phyloP scores from a whole-genome alignment of 257 asterid genomes.

The Penstemon eatonii region DNA sequence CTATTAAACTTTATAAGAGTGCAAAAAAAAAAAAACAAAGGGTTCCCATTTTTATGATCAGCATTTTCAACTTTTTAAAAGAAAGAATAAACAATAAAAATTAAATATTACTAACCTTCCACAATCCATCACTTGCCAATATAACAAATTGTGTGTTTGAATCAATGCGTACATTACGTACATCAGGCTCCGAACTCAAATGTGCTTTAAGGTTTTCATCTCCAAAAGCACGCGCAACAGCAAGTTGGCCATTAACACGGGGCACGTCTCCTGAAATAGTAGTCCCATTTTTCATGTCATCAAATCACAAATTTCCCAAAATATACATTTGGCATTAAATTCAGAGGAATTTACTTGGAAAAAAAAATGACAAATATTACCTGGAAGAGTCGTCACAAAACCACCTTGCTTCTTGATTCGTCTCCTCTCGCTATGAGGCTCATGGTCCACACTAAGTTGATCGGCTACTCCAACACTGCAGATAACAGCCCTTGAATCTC shows the following conservation, averaged over 20 bases:
- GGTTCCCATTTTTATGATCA: background rate
- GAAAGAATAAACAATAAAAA: background rate
- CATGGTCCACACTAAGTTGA: conserved; percentile 80
- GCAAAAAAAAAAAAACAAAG: too few relatives aligned
- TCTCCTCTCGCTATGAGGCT: conserved; percentile 64
- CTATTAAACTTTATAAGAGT: too few relatives aligned
- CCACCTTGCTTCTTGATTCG: conserved; percentile 77
- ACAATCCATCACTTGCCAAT: conserved; percentile 86
- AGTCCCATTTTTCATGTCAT: conserved; percentile 32
- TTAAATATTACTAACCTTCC: conserved; percentile 58
- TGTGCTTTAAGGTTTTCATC: conserved; percentile 82
- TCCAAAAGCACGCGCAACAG: conserved; percentile 85
- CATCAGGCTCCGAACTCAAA: conserved; percentile 79
- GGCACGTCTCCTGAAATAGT: conserved; percentile 73
- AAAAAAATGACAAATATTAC: conserved; percentile 31
- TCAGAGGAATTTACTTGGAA: conserved; percentile 1
- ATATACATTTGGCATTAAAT: background rate
- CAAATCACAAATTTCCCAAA: conserved; percentile 26
- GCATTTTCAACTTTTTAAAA: background rate
- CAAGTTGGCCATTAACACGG: conserved; percentile 83
- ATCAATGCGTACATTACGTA: conserved; percentile 50
- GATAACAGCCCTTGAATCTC: conserved; percentile 80
- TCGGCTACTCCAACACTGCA: conserved; percentile 53
- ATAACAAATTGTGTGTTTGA: conserved; percentile 52
- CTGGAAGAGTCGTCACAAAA: conserved; percentile 71